Evolutionary conservation across 2,329 filamentous ascomycete species (phyloP).

Genomic region (Sporothrix protearum): DNA sequence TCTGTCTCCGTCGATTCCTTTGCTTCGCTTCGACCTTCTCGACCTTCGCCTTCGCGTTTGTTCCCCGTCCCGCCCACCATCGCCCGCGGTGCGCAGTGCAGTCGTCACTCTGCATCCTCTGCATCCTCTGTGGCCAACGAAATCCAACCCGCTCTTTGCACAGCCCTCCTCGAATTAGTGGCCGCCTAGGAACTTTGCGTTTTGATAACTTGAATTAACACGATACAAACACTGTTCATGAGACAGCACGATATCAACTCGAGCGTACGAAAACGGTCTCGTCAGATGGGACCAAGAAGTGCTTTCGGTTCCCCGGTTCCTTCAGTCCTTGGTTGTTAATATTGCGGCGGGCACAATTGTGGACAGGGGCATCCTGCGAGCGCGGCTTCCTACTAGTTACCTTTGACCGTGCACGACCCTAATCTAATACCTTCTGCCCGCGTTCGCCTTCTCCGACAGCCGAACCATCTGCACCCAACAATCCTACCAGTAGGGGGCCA

Average conservation of each 20-base stretch:
- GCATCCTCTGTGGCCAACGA: constrained; percentile 21
- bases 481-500: background rate
- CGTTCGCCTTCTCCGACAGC: background rate
- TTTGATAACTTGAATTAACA: background rate
- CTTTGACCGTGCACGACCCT: constrained; percentile 21
- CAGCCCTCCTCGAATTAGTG: constrained; percentile 20
- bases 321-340: constrained; percentile 3
- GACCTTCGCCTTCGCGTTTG: background rate
- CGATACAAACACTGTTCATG: background rate
- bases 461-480: constrained; percentile 1
- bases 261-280: background rate
- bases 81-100: constrained; percentile 16
- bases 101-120: constrained; percentile 25
- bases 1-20: background rate
- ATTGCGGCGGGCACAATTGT: constrained; percentile 1
- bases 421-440: constrained; percentile 11
- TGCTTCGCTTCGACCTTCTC: background rate
- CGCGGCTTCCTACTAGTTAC: constrained; percentile 16
- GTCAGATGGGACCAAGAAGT: constrained; percentile 16
- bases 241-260: background rate
- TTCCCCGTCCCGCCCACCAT: background rate
- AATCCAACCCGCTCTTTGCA: constrained; percentile 17
- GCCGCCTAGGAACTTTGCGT: background rate
- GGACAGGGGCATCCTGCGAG: constrained; percentile 14
- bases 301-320: background rate